Conservation (phyloP, 108 stramenopile species). For the Pseudonitzschia delicatissima region DNA sequence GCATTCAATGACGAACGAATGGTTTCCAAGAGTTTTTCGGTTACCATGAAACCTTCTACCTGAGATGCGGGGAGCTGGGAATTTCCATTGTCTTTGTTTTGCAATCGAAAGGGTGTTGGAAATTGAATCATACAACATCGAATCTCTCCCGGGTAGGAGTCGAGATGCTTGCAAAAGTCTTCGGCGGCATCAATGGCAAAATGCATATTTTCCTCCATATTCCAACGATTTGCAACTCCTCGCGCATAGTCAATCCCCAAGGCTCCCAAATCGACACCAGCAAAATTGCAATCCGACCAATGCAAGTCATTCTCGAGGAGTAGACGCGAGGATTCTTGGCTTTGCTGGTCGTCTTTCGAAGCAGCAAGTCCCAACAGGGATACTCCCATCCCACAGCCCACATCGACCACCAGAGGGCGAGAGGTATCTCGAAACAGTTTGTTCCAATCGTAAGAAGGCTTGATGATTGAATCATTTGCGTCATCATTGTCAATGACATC, state of each 20-base stretch:
- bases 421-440: conserved; percentile 44
- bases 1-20: not conserved
- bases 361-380: conserved; percentile 59
- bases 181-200: conserved; percentile 68
- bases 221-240: conserved; percentile 55
- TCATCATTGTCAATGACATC: not conserved
- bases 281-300: conserved; percentile 50
- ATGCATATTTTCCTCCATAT: conserved; percentile 24
- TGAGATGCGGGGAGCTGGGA: conserved; percentile 64
- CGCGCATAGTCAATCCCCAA: conserved; percentile 54
- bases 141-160: conserved; percentile 60
- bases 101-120: conserved; percentile 45
- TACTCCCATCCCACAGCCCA: conserved; percentile 79
- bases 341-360: not conserved
- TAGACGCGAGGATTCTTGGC: not conserved
- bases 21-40: conserved; percentile 39
- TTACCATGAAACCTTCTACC: conserved; percentile 69
- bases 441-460: conserved; percentile 30
- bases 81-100: conserved; percentile 39
- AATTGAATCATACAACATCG: conserved; percentile 58
- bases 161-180: conserved; percentile 30
- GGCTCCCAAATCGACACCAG: conserved; percentile 67
- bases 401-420: conserved; percentile 68
- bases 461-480: not conserved
- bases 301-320: not conserved